phyloP scores from a whole-genome alignment of 75 land plant species.

The Larix kaempferi region DNA sequence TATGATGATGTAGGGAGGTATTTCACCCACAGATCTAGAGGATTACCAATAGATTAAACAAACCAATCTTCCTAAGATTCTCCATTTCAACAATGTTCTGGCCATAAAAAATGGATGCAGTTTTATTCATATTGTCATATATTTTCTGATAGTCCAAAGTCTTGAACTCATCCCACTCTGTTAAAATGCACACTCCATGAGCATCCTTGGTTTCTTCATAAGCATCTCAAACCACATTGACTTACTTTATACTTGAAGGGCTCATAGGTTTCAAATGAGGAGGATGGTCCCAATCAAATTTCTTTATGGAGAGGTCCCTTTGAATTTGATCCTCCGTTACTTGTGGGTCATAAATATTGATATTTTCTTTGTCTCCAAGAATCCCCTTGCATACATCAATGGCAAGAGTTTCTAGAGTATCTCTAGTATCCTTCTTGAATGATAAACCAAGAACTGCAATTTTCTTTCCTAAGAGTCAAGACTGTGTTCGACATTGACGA shows the following conservation, averaged over 20 bases:
- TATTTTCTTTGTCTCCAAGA: constrained; percentile 71
- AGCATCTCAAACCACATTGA: constrained; percentile 67
- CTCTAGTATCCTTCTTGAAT: constrained; percentile 84
- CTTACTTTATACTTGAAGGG: constrained; percentile 71
- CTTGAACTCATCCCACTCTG: constrained; percentile 83
- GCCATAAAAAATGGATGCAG: constrained; percentile 54
- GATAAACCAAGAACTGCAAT: too few species aligned
- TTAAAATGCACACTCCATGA: constrained; percentile 80
- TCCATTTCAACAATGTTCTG: constrained; percentile 40
- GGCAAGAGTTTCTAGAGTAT: constrained; percentile 78
- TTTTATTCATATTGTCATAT: constrained; percentile 55
- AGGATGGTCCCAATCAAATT: too few species aligned
- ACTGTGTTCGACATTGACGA: constrained; percentile 91
- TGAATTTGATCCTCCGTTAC: too few species aligned
- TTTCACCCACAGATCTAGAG: constrained; percentile 55
- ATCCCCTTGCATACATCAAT: too few species aligned
- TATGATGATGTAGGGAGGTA: constrained; percentile 31
- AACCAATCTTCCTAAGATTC: constrained; percentile 48
- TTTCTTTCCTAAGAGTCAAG: constrained; percentile 69
- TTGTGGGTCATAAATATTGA: too few species aligned
- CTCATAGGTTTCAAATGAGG: constrained; percentile 77
- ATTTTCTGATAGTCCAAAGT: too few species aligned
- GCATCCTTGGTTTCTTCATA: constrained; percentile 82
- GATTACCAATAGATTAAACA: constrained; percentile 60
- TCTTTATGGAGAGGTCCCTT: too few species aligned